A percentile compares a stretch with the other conserved stretches of the same genome.
Evolutionary conservation across 2,329 filamentous ascomycete species (phyloP).

Genomic region (Akanthomyces dipterigenus): DNA sequence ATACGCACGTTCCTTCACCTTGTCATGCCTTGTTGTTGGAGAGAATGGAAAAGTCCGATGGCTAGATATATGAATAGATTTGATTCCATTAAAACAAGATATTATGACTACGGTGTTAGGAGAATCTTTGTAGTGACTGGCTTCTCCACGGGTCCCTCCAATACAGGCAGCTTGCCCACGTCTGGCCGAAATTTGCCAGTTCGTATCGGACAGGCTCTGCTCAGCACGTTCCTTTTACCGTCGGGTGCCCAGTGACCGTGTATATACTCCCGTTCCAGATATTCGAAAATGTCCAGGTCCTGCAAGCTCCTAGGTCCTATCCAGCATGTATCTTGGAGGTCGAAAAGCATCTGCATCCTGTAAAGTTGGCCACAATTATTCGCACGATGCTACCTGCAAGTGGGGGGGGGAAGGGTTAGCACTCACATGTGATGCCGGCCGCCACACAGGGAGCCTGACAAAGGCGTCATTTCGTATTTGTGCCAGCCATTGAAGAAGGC

Average conservation of each 20-base stretch:
- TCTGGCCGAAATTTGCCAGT: background rate
- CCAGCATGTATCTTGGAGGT: background rate
- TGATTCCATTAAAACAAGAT: background rate
- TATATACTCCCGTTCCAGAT: background rate
- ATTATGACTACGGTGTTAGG: background rate
- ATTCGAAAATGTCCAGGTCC: background rate
- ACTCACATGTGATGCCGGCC: background rate
- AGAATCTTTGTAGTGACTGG: background rate
- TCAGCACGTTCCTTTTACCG: background rate
- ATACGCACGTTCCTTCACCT: background rate
- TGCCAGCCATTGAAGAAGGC: background rate
- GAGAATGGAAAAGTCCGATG: background rate
- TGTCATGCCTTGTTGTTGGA: background rate
- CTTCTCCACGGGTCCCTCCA: background rate
- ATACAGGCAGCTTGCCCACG: background rate
- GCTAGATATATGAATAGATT: background rate
- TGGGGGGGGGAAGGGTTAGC: background rate
- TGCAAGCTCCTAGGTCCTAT: background rate
- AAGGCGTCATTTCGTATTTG: background rate
- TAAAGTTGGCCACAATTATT: background rate
- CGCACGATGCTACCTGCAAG: background rate
- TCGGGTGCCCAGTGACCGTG: background rate
- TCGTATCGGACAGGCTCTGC: background rate
- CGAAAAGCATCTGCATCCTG: background rate
- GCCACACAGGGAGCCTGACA: background rate